Percentiles rank a stretch among this genome's conserved stretches.
Evolutionary conservation across 2,329 filamentous ascomycete species (phyloP).

Genomic region (Aspergillus cejpii): DNA sequence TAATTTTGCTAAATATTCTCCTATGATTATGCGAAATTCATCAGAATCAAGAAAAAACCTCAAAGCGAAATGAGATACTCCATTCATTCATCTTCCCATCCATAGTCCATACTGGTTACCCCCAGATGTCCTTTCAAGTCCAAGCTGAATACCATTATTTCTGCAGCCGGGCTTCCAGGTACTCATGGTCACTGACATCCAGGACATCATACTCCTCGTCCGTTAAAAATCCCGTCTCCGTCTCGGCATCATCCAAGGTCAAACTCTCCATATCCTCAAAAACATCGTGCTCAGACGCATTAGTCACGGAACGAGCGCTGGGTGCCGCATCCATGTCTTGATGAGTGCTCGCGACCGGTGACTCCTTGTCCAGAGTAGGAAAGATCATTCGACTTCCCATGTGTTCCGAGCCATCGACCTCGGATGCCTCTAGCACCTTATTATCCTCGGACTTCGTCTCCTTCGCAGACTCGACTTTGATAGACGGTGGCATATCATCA

Average conservation of each 20-base stretch:
- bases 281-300: constrained; percentile 45
- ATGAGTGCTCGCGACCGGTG: constrained; percentile 72
- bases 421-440: constrained; percentile 28
- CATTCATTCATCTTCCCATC: neutral
- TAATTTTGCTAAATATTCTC: too few species aligned
- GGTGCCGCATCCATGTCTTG: constrained; percentile 40
- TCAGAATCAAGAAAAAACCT: neutral
- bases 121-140: too few species aligned
- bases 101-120: too few species aligned
- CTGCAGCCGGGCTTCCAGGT: constrained; percentile 43
- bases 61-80: neutral
- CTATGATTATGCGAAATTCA: neutral
- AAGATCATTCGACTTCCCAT: constrained; percentile 78
- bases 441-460: constrained; percentile 18
- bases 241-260: constrained; percentile 43
- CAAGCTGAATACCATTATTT: too few species aligned
- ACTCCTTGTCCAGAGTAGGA: constrained; percentile 92
- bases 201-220: constrained; percentile 98
- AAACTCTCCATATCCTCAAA: constrained; percentile 54
- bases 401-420: constrained; percentile 33
- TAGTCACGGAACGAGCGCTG: constrained; percentile 34
- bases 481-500: constrained; percentile 14
- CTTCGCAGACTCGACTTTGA: constrained; percentile 8
- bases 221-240: constrained; percentile 74
- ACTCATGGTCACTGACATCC: constrained; percentile 89